Evolutionary conservation across 768 basidiomycete species (phyloP), one percentile per base, ranked within the genome.

Genomic region (Agaricus subrufescens): DNA sequence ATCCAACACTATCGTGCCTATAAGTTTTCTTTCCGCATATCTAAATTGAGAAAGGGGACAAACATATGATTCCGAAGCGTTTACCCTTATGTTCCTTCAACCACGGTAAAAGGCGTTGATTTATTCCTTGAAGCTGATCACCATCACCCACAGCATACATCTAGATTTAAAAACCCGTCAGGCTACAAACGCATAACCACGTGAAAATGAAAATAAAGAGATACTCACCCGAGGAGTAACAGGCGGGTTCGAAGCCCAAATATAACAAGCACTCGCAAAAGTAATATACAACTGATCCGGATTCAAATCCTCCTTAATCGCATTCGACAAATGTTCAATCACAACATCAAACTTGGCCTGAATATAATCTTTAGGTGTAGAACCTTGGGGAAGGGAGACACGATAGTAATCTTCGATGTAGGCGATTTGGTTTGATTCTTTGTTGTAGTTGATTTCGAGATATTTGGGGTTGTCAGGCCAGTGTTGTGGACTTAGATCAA

Each of bases 381-480:
- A 66, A 7, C 69, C 69, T 11, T 55, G 37, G 1, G 74, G 65
- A 14, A 76, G 62, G 11, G 67, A 66, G 53, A 72, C 69, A 15
- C 71, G 68, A 55, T 79, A 80, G 60, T 72, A 75, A 61, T 80
- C 74, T 64, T 80, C 76, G 48, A 80, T 79, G 57, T 66, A 79
- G 1, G 78, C 78, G 6, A 69, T 65, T 55, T 75, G 72, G 23
- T 70, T 61, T 49, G 64, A 60, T 3, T 62, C 65, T 14, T 61
- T 61, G 51, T 80, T 79, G 58, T 80, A 79, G 1, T 73, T 64
- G 9, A 79, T 65, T 56, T 74, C 70, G 57, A 81, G 78, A 38
- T 63, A 61, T 25, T 77, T 72, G 23, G 67, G 71, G 58, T 83
- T 82, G 64, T 80, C 80, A 3, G 73, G 73, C 80, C 80, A 82